A percentile compares a stretch with the other conserved stretches of the same genome.
These are phyloP conservation scores for Cryptosporidium meleagridis DNA, from an alignment of 169 alveolate species.

Conservation along the genomic window DNA sequence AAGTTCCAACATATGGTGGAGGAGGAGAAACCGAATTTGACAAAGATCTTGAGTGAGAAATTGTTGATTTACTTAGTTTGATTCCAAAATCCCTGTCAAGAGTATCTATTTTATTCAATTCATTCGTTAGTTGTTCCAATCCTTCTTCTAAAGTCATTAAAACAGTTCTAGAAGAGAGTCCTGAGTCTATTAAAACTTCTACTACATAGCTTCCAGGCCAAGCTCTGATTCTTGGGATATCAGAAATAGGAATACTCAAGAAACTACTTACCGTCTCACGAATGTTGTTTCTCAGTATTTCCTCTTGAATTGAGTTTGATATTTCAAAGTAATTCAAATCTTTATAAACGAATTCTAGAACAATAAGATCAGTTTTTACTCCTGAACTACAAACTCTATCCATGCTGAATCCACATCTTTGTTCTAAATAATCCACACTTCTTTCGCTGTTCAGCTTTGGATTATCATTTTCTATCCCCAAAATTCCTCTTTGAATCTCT, in stretches of 20 bases:
- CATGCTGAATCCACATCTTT: slow-evolving; percentile 65
- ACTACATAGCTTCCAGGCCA: slow-evolving; percentile 74
- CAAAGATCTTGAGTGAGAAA: slow-evolving; percentile 58
- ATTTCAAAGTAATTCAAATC: slow-evolving; percentile 57
- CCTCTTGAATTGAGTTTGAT: slow-evolving; percentile 61
- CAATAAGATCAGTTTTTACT: slow-evolving; percentile 35
- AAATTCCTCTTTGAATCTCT: slow-evolving; percentile 57
- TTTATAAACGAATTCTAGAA: slow-evolving; percentile 42
- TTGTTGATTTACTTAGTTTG: not conserved
- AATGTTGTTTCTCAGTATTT: slow-evolving; percentile 23
- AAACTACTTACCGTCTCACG: slow-evolving; percentile 50
- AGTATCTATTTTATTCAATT: slow-evolving; percentile 12
- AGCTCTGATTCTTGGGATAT: slow-evolving; percentile 60
- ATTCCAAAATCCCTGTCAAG: slow-evolving; percentile 44
- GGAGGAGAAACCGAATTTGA: slow-evolving; percentile 44
- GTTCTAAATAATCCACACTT: slow-evolving; percentile 63
- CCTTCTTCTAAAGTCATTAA: slow-evolving; percentile 28
- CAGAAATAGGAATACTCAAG: slow-evolving; percentile 41
- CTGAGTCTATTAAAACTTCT: slow-evolving; percentile 60
- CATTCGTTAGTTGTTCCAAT: not conserved
- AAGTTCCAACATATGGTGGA: slow-evolving; percentile 65
- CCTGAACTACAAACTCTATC: slow-evolving; percentile 72
- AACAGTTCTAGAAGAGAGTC: slow-evolving; percentile 54
- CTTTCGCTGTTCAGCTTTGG: slow-evolving; percentile 23
- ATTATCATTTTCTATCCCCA: not conserved